Base-by-base conservation (phyloP, 2,329 filamentous ascomycete species). In the Ploettnerulaceae sp. region DNA sequence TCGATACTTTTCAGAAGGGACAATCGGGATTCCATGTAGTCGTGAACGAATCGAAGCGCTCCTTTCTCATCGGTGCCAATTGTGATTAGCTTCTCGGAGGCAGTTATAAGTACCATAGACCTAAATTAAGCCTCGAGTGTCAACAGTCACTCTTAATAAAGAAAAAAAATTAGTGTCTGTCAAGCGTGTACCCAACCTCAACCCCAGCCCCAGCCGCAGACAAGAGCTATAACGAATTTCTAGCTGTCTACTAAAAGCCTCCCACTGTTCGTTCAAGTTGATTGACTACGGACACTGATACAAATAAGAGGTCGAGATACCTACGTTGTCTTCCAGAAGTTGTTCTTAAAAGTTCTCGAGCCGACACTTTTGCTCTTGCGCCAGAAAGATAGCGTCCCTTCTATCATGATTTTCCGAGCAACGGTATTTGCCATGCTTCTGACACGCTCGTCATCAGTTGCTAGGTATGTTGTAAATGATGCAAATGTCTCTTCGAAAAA, bases 1-100 rank as follows among this genome's bases (percentile, higher is more conserved):
- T 55, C 51, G 14, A 60, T 55, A 9, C 36, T 51, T 41, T 67
- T 72, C 7, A 83, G 57, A 1, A 84, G 64, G 3, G 72, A 59
- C 8, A 81, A 60, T 15, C 78, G 71, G 29, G 77, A 73, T 56
- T 76, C 71, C 4, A 84, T 64, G 54, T 80, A 83, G 28, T 71
- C 70, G 55, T 75, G 71, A 32, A 83, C 71, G 39, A 64, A 64
- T 17, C 25, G 41, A 18, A 65, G 56, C 18, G 57, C 55, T 21
- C 48, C 43, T 28, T 59, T 61, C 15, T 57, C 54, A 35, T 61
- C 56, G 21, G 49, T 49, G 14, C 47, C 49, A 17, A 57, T 45
- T 17, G 34, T 57, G n/a, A 58, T 52, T 14, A 62, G 40, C 28
- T 59, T 61, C 21, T 63, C 56, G 28, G 55, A 54, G 9, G 62